Conservation (phyloP, 169 alveolate genomes). For the Theileria annulata region DNA sequence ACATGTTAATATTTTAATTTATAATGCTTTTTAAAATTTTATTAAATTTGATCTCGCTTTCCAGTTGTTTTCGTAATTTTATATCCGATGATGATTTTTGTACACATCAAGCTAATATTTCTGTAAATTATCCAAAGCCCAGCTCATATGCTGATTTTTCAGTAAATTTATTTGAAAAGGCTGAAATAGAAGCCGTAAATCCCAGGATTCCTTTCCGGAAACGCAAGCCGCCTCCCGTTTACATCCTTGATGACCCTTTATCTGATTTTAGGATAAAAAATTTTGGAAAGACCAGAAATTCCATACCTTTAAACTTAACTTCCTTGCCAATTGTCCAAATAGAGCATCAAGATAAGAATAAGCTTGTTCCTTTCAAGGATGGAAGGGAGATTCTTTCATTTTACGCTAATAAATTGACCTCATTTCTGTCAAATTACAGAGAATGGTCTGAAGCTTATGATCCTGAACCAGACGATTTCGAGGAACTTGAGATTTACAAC, state of each 20-base stretch:
- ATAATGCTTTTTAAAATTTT: constrained; percentile 1
- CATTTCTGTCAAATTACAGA: constrained; percentile 37
- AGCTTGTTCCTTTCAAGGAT: constrained; percentile 31
- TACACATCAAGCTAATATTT: not conserved
- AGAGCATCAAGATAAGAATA: constrained; percentile 63
- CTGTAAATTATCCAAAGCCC: not conserved
- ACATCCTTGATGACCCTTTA: constrained; percentile 42
- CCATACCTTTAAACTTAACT: constrained; percentile 21
- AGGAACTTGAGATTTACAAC: constrained; percentile 42
- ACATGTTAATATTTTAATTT: constrained; percentile 4
- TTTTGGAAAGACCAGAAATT: not conserved
- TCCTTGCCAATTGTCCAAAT: constrained; percentile 53
- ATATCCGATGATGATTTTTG: not conserved
- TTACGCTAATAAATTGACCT: constrained; percentile 45
- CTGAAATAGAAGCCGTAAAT: constrained; percentile 38
- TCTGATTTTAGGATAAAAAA: constrained; percentile 28
- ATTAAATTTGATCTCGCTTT: not conserved
- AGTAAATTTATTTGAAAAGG: constrained; percentile 34
- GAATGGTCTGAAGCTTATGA: constrained; percentile 54
- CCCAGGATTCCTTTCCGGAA: constrained; percentile 46
- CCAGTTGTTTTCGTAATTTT: not conserved
- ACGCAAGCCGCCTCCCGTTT: constrained; percentile 44
- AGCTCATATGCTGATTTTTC: not conserved
- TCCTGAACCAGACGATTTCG: constrained; percentile 25
- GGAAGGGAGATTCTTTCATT: constrained; percentile 57